Base-by-base conservation (phyloP, 768 basidiomycete genomes). In the Termitomyces heimii region DNA sequence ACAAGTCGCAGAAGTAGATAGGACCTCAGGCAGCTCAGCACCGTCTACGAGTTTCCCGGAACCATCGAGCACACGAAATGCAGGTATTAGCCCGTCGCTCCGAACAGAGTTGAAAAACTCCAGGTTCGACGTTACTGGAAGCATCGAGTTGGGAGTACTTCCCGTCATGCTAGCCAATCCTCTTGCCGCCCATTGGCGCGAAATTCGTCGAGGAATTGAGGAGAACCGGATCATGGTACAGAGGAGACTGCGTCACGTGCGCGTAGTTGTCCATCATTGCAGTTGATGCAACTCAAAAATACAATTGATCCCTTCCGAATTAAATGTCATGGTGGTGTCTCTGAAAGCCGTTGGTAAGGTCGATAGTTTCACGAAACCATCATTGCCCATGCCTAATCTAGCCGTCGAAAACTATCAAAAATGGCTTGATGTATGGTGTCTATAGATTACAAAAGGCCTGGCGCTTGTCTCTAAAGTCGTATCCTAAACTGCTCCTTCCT, bases 61-160 rank as follows among this genome's bases (percentile, higher is more conserved):
- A 29, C 92, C 87, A 70, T 94, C 94, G 31, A 98, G 72, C 0
- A 97, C 80, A 50, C 94, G 80, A 72, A 86, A 96, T 4, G 93
- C 91, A 4, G 94, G 92, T 63, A 96, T 93, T 63, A 80, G 81
- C 22, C 77, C 75, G 14, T 78, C 76, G 42, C 78, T 80, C 75
- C 35, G 81, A 29, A 93, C 83, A 0, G 89, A 82, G 70, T 92
- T 92, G 76, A 93, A 87, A 76, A 92, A 94, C 50, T 84, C 72
- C 37, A 91, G 81, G 54, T 80, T 82, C 14, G 89, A 69, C 7
- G 85, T 83, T 43, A 94, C 81, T 18, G 87, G 85, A 0, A 87
- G 86, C 57, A 66, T 69, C 14, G 78, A 73, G 34, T 72, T 76
- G 3, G 76, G 78, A 31, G 80, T 65, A 51, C 68, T 65, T 12